A percentile compares a stretch with the other conserved stretches of the same genome.
phyloP scores from a whole-genome alignment of 306 rosid genomes.

The Carpinus viminea region DNA sequence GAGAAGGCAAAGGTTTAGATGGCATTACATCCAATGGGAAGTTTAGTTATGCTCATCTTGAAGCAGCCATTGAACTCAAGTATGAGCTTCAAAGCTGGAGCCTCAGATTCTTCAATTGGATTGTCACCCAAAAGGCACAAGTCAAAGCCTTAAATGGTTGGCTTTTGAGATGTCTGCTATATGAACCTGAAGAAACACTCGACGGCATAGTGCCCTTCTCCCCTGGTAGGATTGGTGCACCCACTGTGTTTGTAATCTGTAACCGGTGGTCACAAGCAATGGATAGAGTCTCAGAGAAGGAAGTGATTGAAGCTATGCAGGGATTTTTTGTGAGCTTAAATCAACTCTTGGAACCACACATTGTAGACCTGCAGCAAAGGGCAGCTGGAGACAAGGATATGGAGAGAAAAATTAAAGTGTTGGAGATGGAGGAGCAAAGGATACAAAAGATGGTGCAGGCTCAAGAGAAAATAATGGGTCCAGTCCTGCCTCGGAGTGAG shows the following conservation, averaged over 20 bases:
- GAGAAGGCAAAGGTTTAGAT: constrained; percentile 43
- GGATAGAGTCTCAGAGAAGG: constrained; percentile 59
- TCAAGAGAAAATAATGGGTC: constrained; percentile 36
- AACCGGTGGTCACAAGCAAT: constrained; percentile 65
- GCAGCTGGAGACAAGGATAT: constrained; percentile 49
- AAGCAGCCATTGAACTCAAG: constrained; percentile 63
- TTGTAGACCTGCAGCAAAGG: constrained; percentile 47
- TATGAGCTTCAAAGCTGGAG: constrained; percentile 66
- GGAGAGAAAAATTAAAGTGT: constrained; percentile 44
- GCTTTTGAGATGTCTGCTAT: constrained; percentile 61
- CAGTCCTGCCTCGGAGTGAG: constrained; percentile 25
- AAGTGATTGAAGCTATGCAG: constrained; percentile 56
- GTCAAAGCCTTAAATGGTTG: constrained; percentile 73
- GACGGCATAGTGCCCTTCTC: constrained; percentile 44
- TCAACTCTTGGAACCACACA: constrained; percentile 43
- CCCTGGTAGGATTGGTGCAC: constrained; percentile 61
- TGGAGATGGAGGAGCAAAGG: constrained; percentile 58
- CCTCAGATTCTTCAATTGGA: constrained; percentile 63
- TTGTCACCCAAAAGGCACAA: constrained; percentile 56
- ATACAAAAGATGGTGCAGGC: constrained; percentile 48
- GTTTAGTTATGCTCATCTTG: constrained; percentile 42
- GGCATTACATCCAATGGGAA: constrained; percentile 38
- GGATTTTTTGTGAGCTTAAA: constrained; percentile 48
- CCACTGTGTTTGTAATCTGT: constrained; percentile 60
- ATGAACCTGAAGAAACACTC: constrained; percentile 59